These are phyloP conservation scores for Cladophialophora exuberans DNA, from an alignment of 2,329 filamentous ascomycete species.

Conservation along the genomic window DNA sequence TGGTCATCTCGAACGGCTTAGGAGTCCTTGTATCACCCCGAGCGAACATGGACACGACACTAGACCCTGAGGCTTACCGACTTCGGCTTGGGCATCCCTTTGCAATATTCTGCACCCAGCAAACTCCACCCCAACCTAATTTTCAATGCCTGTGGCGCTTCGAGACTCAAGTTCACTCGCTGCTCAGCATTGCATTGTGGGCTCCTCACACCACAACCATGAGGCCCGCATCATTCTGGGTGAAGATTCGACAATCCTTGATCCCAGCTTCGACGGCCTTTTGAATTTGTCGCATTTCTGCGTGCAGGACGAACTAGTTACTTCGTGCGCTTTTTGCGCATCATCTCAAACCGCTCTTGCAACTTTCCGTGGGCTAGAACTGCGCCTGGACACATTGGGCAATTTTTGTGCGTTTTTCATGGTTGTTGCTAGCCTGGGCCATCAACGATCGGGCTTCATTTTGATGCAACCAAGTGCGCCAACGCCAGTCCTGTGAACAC, in stretches of 20 bases:
- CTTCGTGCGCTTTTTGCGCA: background rate
- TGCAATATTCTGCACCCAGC: constrained; percentile 13
- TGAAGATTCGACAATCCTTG: constrained; percentile 18
- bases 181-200: constrained; percentile 12
- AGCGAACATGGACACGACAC: constrained; percentile 12
- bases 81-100: constrained; percentile 27
- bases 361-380: constrained; percentile 15
- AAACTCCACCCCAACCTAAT: constrained; percentile 18
- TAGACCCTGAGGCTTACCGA: constrained; percentile 24
- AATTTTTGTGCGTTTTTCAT: constrained; percentile 6
- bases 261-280: constrained; percentile 17
- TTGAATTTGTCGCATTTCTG: constrained; percentile 13
- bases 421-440: constrained; percentile 4
- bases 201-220: constrained; percentile 25
- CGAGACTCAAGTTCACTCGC: constrained; percentile 27
- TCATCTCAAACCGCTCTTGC: constrained; percentile 4
- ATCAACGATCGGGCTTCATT: constrained; percentile 3
- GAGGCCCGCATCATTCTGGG: constrained; percentile 21
- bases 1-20: constrained; percentile 6
- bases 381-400: constrained; percentile 16
- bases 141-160: constrained; percentile 31
- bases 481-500: constrained; percentile 27
- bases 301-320: constrained; percentile 6
- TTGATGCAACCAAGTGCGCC: constrained; percentile 12
- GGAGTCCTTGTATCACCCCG: constrained; percentile 13